Base-by-base conservation (phyloP, 208 protist species). In the Leishmania major region DNA sequence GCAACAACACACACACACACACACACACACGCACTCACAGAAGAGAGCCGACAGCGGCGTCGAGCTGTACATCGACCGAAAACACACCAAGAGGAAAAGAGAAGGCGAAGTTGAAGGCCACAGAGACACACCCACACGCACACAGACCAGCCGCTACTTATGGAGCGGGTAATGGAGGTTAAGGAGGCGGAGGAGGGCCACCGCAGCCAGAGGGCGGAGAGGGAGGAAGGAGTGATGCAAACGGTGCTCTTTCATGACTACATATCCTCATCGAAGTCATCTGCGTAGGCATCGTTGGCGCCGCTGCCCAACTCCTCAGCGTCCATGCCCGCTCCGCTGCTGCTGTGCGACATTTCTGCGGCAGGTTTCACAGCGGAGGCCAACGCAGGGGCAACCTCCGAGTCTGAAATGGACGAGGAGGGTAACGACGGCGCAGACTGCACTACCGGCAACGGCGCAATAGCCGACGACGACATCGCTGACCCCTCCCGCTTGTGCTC, bases 251-350 rank as follows among this genome's bases (percentile, higher is more conserved):
- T 11, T 31, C n/a, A 31, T 40, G 60, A 22, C 49, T 81, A 82
- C 62, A 86, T 78, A 55, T 84, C 85, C 31, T 87, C 85, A 62
- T 85, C 81, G 51, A 83, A 84, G 82, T 88, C 83, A 67, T 91
- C 84, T 37, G 78, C 82, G 66, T 88, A 84, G 37, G 73, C 77
- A 67, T 85, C 83, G 47, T 88, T 59, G 43, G 79, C 80, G 11
- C 82, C 75, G n/a, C 77, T 80, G 60, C 79, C 66, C 13, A 71
- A 49, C 37, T 77, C 73, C 19, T 40, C 74, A 3, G 10, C 11
- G 13, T 78, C 74, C 55, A 40, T 67, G 55, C 15, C 66, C 71
- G 45, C 69, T 49, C 28, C n/a, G 51, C 60, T 74, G 64, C 28
- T 53, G 37, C 77, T 76, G 45, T 47, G 53, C 45, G 28, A 31